Evolutionary conservation across 2,329 filamentous ascomycete genomes (phyloP), one percentile per base, ranked within the genome.

Genomic region (Onygenales sp.): DNA sequence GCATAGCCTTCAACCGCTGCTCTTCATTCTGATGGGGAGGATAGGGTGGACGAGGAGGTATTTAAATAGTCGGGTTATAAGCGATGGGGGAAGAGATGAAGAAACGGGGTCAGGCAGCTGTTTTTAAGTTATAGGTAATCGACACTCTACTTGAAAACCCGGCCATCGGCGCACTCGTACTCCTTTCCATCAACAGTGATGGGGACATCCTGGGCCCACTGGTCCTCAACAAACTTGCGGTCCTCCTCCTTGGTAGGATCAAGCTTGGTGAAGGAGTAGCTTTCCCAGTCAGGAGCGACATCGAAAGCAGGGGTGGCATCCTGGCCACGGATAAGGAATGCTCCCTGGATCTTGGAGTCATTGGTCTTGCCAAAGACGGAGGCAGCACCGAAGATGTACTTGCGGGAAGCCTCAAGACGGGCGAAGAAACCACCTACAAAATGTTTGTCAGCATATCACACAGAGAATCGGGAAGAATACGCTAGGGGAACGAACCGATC

Each of bases 201-300:
- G 61, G 87, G 84, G 78, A 89, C 87, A 74, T 97, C 93, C 88
- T 90, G 95, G 59, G 83, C 79, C 93, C 93, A 98, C 76, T 86
- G 80, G 71, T 87, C 84, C 69, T 93, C 84, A 68, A 98, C 79
- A 71, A 87, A 91, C 71, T 87, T 85, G 70, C 81, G 83, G 81
- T 97, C 89, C 74, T 91, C 89, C 53, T 81, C 72, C 72, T 89
- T 95, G 72, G 75, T 83, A 71, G 83, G 86, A 81, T 98, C 92
- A 67, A 98, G 89, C 86, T 96, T 97, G 73, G 78, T 86, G 84
- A 97, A 97, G 65, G 82, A 75, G 82, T 97, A 98, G 79, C 87
- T 92, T 83, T 98, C 93, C 74, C 82, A 90, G 78, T 98, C 93
- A 66, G 93, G 93, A 69, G 92, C 93, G 67, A 98, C 93, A 65